phyloP scores from a whole-genome alignment of 441 rosid species.

The Brassica balearica region DNA sequence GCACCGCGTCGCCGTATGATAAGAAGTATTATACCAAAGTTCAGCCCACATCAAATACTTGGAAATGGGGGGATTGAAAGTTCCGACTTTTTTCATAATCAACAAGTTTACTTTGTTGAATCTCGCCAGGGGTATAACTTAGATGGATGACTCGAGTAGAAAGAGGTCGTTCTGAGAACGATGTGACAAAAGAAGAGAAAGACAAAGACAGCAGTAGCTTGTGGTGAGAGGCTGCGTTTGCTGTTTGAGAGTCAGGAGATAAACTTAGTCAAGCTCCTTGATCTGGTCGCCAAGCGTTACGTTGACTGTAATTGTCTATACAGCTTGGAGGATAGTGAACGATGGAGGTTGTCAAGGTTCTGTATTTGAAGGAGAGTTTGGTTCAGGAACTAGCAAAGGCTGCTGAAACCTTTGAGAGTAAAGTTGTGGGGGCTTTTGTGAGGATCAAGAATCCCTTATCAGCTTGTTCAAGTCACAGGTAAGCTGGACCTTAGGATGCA shows the following conservation, averaged over 20 bases:
- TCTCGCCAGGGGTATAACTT: background rate
- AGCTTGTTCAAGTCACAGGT: too few species aligned
- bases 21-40: too few species aligned
- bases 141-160: slow-evolving; percentile 41
- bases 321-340: slow-evolving; percentile 45
- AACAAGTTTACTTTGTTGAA: slow-evolving; percentile 12
- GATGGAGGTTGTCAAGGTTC: background rate
- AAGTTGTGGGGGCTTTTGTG: too few species aligned
- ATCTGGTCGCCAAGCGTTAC: slow-evolving; percentile 53
- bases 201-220: slow-evolving; percentile 30
- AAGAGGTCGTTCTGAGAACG: slow-evolving; percentile 59
- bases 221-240: slow-evolving; percentile 49
- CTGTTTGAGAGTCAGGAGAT: slow-evolving; percentile 53
- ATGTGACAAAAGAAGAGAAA: slow-evolving; percentile 52
- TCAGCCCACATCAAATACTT: too few species aligned
- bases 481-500: too few species aligned
- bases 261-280: slow-evolving; percentile 41
- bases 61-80: background rate
- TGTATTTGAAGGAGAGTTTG: too few species aligned
- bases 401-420: too few species aligned
- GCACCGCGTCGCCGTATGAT: too few species aligned
- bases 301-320: slow-evolving; percentile 24
- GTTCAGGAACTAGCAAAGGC: too few species aligned
- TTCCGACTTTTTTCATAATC: background rate
- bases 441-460: too few species aligned